phyloP scores from a whole-genome alignment of 2,329 filamentous ascomycete genomes.

The Fusarium pseudonygamai region DNA sequence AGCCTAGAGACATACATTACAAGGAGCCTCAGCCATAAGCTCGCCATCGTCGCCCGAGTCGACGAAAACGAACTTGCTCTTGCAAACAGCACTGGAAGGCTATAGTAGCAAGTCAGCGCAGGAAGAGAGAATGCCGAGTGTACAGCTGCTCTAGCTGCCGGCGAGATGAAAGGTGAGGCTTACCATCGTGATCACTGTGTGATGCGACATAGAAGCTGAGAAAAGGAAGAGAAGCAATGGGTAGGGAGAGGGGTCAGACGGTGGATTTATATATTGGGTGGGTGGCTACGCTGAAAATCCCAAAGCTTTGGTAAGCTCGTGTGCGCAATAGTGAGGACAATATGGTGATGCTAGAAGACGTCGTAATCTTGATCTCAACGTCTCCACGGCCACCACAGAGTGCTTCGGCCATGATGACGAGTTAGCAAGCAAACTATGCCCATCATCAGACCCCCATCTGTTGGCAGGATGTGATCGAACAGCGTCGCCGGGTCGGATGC shows the following conservation, averaged over 20 bases:
- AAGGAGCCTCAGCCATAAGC: neutral
- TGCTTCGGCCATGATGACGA: neutral
- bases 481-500: neutral
- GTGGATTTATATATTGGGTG: neutral
- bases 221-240: neutral
- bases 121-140: too few relatives aligned
- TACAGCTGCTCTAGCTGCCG: too few relatives aligned
- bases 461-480: neutral
- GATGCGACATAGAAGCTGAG: too few relatives aligned
- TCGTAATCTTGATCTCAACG: accelerated
- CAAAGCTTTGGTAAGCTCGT: neutral
- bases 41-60: too few relatives aligned
- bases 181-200: too few relatives aligned
- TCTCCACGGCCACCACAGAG: neutral
- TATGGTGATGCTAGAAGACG: neutral
- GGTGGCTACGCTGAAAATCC: neutral
- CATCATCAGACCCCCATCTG: neutral
- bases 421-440: neutral
- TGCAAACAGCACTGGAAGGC: too few relatives aligned
- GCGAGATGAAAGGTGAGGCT: too few relatives aligned
- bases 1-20: neutral
- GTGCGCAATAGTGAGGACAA: neutral
- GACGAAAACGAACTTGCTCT: too few relatives aligned
- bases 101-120: too few relatives aligned
- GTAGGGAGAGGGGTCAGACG: neutral